Base-by-base conservation (phyloP, 352 stramenopile genomes). In the Phytophthora ramorum region DNA sequence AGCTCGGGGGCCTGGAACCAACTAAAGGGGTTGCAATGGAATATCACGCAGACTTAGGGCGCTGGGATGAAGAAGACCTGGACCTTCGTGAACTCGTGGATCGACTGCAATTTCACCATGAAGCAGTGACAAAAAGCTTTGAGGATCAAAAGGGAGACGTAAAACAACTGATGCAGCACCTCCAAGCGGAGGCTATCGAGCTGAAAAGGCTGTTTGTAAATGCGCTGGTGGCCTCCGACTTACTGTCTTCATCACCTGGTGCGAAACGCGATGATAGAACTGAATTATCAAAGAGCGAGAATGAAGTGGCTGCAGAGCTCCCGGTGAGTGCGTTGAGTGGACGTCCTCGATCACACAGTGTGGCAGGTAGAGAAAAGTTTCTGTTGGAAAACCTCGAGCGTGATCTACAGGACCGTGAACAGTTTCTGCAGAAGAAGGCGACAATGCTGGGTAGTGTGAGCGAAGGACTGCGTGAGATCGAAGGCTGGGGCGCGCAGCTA, bases 11-110 rank as follows among this genome's bases (percentile, higher is more conserved):
- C 2, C 40, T 71, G 14, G 58, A 65, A 20, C 14, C 38, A 14
- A n/a, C n/a, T 1, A 65, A 71, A n/a, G 60, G 63, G 28, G 41
- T 26, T 46, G 7, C 37, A 1, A 55, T 56, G 19, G 72, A 80
- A 26, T 91, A 92, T 37, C 44, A 85, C 12, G 65, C 81, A 13
- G 81, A 92, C 17, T 73, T 92, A 14, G 74, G 57, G 4, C 78
- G 80, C 1, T 93, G 87, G 85, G 79, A 89, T 44, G 83, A 93
- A 20, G 87, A 95, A 63, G 85, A 92, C 28, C 26, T 92, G 40
- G 85, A 91, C 20, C 47, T 95, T 7, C 83, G 85, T 4, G 83
- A 93, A 20, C 77, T 95, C 1, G 74, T 93, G 0, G 85, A 95
- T 44, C 75, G 85, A 19, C 53, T 95, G 38, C 85, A 93, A 53